Evolutionary conservation across 805 yeast genomes (phyloP), one percentile per base, ranked within the genome.

Genomic region (Ogataea paradorogensis): DNA sequence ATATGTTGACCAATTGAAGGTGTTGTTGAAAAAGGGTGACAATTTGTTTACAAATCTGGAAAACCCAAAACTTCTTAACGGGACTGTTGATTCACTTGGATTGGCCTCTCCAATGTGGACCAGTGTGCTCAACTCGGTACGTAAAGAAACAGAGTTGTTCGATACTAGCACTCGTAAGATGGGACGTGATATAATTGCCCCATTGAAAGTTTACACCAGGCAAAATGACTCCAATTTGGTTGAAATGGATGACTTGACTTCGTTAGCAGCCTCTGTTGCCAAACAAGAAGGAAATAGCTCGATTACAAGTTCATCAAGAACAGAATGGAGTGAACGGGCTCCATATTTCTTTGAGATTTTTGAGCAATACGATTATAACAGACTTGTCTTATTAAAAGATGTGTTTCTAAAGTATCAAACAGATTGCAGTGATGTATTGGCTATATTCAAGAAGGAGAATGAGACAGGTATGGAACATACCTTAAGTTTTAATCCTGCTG

Each of bases 281-380:
- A 31, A 42, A 15, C 38, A 45, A 3, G 35, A 39, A 6, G 20
- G 6, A 18, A 18, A 6, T 3, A 53, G 50, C 16, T 74, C 65
- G 47, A 61, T 66, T 33, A n/a, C n/a, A n/a, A 59, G 55, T 11
- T 59, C 63, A 33, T 72, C 78, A 23, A 79, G 74, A 38, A 68
- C 68, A 25, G 74, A 76, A 51, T 88, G 96, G 96, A 81, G 80
- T 46, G 67, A 76, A 38, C 80, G 81, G 58, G 91, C 93, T 2
- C 91, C 95, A 2, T 78, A 73, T 40, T 77, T 84, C 30, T 83
- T 85, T 56, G 82, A 81, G 50, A 77, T 78, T 48, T 82, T 88
- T 58, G 93, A 87, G 56, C 71, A 70, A 46, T 79, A 82, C 50
- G 95, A 88, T 58, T 71, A 66, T 53, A 66, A 66, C 61, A 78